Base-by-base conservation (phyloP, 345 rosid species). In the Salix udensis region DNA sequence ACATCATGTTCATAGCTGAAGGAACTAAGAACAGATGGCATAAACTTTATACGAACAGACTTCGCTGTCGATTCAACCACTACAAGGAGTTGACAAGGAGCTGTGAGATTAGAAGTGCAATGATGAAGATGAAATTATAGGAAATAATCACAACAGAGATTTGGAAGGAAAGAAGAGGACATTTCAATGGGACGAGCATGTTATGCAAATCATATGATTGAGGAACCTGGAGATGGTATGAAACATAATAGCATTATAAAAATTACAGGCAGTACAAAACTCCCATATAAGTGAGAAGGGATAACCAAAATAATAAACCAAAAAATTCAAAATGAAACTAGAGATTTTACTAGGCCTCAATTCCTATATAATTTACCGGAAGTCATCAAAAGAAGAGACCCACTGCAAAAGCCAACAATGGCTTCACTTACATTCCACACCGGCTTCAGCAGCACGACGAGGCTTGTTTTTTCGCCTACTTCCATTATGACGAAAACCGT, bases 401-500 rank as follows among this genome's bases (percentile, higher is more conserved):
- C 36, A 53, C 23, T 11, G 15, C 55, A 68, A 71, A 37, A 68
- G 69, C 75, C 76, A 12, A 67, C 53, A 60, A 50, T 4, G 60
- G 16, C 62, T 72, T 87, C 85, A 88, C 68, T 85, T 85, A 91
- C 94, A 90, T 70, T 87, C 92, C 10, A 90, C 91, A 34, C 81
- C 89, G 36, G 88, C 91, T 82, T 87, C 92, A 34, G 94, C 94
- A 39, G 94, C 94, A 67, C 93, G 85, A 28, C 87, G 94, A 74
- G 94, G 94, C 81, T 86, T 90, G 79, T 46, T 87, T 81, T 90
- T 90, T 78, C 94, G 75, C 85, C 94, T 86, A 79, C 92, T 90
- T 69, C 91, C 89, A 68, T 83, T 90, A 24, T 86, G 89, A 65
- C 94, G 85, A 74, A 86, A 90, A 14, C 94, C 94, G 78, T 82